Base-by-base conservation (phyloP, 1,284 basidiomycete species). In the Microbotryum saponariae region DNA sequence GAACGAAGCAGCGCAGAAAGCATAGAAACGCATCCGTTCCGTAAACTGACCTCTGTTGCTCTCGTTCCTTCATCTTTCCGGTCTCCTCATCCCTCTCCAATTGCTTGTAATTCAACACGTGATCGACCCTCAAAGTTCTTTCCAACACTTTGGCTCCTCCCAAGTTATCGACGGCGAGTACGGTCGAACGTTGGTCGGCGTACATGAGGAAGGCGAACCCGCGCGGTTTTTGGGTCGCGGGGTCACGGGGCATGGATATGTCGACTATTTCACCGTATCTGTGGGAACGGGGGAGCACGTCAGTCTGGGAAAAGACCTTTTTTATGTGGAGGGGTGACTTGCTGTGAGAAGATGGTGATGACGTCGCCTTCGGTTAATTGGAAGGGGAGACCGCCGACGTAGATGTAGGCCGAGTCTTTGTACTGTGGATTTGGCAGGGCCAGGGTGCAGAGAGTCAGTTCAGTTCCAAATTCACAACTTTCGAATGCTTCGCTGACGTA, bases 171-270 rank as follows among this genome's bases (percentile, higher is more conserved):
- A 99, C 94, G 6, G 96, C 96, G 46, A 99, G 81, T 56, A 97
- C 78, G 4, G 96, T 99, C 60, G 89, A 93, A 52, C 91, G 83
- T 77, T 99, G 96, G 77, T 99, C 92, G 77, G 96, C 90, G 76
- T 97, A 99, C 93, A 98, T 97, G 65, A 98, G 79, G 77, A 97
- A 99, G 4, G 85, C 93, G 74, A 98, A 99, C 0, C 96, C 96
- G 70, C 81, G 84, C 4, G 86, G 80, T 74, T 92, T 92, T 37
- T 90, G 89, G 0, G 91, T 92, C 65, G 86, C 81, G 23, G 91
- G 91, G 77, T 94, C 89, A 53, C 91, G 83, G 23, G 96, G 94
- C 74, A 99, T 81, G 74, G 97, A 91, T 63, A 97, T 81, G 73
- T 99, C 91, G 78, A 92, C 87, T 29, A 97, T 82, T 75, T 98